These are phyloP conservation scores for Platanthera zijinensis DNA, from an alignment of 106 monocot genomes.

Conservation along the genomic window DNA sequence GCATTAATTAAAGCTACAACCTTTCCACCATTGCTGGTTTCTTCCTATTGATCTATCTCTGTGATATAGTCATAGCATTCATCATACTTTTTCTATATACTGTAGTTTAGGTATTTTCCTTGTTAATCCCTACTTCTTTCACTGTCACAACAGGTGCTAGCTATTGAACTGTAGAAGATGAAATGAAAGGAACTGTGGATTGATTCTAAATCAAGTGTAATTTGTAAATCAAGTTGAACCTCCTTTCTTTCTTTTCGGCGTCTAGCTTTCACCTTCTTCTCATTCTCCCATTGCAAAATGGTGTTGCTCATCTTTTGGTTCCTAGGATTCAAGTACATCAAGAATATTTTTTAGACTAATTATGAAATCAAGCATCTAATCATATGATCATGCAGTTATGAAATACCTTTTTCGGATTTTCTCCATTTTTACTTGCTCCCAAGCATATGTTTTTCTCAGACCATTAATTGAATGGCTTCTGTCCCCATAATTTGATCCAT, in stretches of 20 bases:
- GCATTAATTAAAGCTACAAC: neutral
- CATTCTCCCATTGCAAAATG: conserved; percentile 48
- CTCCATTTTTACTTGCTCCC: conserved; percentile 31
- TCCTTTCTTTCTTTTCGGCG: conserved; percentile 27
- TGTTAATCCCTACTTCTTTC: neutral
- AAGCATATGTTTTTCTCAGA: conserved; percentile 23
- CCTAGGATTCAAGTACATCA: conserved; percentile 17
- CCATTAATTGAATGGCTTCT: conserved; percentile 3
- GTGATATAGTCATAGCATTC: neutral
- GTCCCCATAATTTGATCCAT: neutral
- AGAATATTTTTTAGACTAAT: neutral
- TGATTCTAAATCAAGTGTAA: neutral
- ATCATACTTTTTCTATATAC: neutral
- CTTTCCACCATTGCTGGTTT: neutral
- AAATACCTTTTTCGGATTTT: conserved; percentile 33
- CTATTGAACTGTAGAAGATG: neutral
- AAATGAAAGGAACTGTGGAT: neutral
- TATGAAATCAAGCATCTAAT: neutral
- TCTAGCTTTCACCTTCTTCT: conserved; percentile 48
- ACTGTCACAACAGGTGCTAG: neutral
- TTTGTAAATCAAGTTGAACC: conserved; percentile 20
- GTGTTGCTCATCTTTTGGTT: conserved; percentile 22
- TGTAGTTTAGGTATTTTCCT: neutral
- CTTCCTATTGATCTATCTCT: neutral
- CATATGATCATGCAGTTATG: neutral